These are phyloP conservation scores for Setaria viridis DNA, from an alignment of 202 grass and related monocot genomes.

Conservation along the genomic window DNA sequence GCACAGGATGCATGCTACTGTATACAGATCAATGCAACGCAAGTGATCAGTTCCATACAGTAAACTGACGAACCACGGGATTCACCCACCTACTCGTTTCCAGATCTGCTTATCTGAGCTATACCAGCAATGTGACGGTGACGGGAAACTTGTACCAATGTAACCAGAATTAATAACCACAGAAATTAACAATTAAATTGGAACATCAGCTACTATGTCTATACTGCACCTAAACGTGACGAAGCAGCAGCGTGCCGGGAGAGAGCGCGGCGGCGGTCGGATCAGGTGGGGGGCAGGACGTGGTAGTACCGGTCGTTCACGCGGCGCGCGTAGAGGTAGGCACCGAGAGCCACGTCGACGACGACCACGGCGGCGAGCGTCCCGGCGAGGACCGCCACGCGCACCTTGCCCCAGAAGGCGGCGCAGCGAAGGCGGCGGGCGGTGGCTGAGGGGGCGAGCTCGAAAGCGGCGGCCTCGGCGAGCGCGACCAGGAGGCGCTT, in stretches of 20 bases:
- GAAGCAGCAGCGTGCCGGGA: not conserved
- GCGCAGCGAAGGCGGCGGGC: slow-evolving; percentile 24
- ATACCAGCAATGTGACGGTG: not conserved
- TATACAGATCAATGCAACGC: not conserved
- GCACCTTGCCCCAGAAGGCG: slow-evolving; percentile 56
- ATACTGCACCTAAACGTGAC: not conserved
- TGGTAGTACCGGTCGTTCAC: slow-evolving; percentile 13
- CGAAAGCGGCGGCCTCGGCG: slow-evolving; percentile 29
- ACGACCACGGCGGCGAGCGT: slow-evolving; percentile 42
- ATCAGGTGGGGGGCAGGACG: slow-evolving; percentile 55
- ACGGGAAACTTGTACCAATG: no score
- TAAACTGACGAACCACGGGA: not conserved
- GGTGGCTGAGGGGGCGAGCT: slow-evolving; percentile 6
- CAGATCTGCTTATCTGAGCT: not conserved
- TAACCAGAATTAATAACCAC: not conserved
- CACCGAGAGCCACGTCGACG: slow-evolving; percentile 37
- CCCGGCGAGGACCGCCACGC: slow-evolving; percentile 39
- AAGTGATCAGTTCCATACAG: not conserved
- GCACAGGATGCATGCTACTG: not conserved
- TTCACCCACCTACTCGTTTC: not conserved
- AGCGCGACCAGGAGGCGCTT: slow-evolving; percentile 46
- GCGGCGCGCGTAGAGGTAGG: slow-evolving; percentile 14
- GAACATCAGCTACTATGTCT: not conserved
- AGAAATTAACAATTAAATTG: not conserved
- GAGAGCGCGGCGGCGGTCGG: not conserved